Evolutionary conservation across 352 stramenopile genomes (phyloP), one percentile per base, ranked within the genome.

Genomic region (Globisporangium takayamanum): DNA sequence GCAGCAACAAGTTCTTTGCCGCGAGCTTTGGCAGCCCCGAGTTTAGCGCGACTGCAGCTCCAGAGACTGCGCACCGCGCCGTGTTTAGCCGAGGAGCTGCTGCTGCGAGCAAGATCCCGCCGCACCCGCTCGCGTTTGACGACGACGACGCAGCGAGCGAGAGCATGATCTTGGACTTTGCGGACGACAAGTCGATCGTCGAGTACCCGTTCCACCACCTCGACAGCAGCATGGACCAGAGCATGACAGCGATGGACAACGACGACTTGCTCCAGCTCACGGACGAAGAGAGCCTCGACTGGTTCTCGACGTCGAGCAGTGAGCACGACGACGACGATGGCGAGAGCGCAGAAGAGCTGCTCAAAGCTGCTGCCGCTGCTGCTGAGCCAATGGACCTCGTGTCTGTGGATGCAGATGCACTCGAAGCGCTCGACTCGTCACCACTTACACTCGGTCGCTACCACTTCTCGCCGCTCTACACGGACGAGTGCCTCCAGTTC

Each of bases 221-320:
- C 59, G 63, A 52, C 30, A 56, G 36, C 51, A 47, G 51, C 37
- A 47, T 84, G 37, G 81, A 89, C 53, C 76, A 84, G 62, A 76
- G 72, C 2, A 65, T 92, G 15, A 68, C 78, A 14, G 76, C 74
- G n/a, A 88, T 94, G 42, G 79, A 89, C 66, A 86, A 84, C 59
- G 80, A 94, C 50, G 83, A 93, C 44, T 60, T 92, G 48, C 63
- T 94, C 41, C 79, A 89, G 62, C 73, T 91, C 10, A 90, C 80
- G 5, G 81, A 92, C 62, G 82, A 94, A 55, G 81, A 92, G 50
- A 70, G 60, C 42, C 70, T 92, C 33, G 84, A 92, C 56, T 94
- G 84, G 84, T 94, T 94, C 62, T 88, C 82, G 15, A 71, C 74
- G 2, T 64, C 63, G 33, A 62, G 55, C 39, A 72, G 70, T 22